phyloP scores from a whole-genome alignment of 768 basidiomycete genomes.

The Macrocybe gigantea region DNA sequence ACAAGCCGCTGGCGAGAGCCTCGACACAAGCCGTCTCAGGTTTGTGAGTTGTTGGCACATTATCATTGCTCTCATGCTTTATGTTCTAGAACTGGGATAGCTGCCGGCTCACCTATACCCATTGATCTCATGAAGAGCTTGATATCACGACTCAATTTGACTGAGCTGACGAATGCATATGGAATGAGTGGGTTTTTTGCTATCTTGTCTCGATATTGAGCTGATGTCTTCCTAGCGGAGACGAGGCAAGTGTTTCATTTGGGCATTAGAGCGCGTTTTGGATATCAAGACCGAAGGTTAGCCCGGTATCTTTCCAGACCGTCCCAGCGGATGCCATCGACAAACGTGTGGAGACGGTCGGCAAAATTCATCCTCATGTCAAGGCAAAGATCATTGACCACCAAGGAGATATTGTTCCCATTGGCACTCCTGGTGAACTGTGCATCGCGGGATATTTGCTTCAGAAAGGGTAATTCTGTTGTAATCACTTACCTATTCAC shows the following conservation, averaged over 20 bases:
- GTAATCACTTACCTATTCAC: not conserved
- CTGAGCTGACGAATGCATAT: conserved; percentile 71
- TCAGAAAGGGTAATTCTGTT: conserved; percentile 61
- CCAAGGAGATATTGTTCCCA: conserved; percentile 58
- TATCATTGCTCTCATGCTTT: not conserved
- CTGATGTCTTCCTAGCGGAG: conserved; percentile 45
- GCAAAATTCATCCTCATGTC: conserved; percentile 70
- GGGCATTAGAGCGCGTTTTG: not conserved
- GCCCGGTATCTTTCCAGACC: conserved; percentile 83
- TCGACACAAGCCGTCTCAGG: conserved; percentile 53
- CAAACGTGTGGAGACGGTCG: conserved; percentile 81
- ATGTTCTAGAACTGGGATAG: conserved; percentile 65
- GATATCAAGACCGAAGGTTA: conserved; percentile 14
- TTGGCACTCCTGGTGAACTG: conserved; percentile 71
- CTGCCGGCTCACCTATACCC: conserved; percentile 74
- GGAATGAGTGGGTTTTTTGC: conserved; percentile 69
- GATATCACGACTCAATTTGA: conserved; percentile 60
- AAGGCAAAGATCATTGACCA: conserved; percentile 64
- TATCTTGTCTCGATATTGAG: conserved; percentile 1
- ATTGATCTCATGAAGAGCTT: conserved; percentile 75
- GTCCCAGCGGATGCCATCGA: conserved; percentile 59
- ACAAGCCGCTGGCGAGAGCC: conserved; percentile 32
- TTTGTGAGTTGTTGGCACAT: conserved; percentile 17
- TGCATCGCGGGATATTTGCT: conserved; percentile 71
- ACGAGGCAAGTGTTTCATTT: conserved; percentile 42